Base-by-base conservation (phyloP, 1,284 basidiomycete species). In the Ganoderma meredithae region DNA sequence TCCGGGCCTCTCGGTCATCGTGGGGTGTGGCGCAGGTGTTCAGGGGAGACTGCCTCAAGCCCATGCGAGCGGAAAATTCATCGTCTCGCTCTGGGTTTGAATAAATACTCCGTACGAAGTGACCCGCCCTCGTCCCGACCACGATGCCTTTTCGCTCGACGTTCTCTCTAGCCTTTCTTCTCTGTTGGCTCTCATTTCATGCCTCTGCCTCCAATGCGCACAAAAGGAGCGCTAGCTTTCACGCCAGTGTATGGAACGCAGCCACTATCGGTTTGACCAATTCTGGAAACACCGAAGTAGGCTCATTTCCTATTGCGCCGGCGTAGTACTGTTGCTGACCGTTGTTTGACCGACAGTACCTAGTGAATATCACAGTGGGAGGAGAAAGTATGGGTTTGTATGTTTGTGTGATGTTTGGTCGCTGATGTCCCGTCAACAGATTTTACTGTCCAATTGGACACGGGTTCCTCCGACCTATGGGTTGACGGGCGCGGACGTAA, bases 391-490 rank as follows among this genome's bases (percentile, higher is more conserved):
- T n/a, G 19, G 19, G 6, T 8, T 17, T 19, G n/a, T 19, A 17
- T 7, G 6, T 44, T 19, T 44, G 7, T 44, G 17, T 19, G 6
- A 19, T 44, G 17, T n/a, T 52, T 1, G 3, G 8, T 19, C 3
- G 15, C 19, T 44, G 17, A 44, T 44, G 19, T 3, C 1, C 0
- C 17, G 1, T 22, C 22, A 25, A 8, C n/a, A 70, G 67, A 72
- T 19, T 70, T 75, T 49, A 69, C 69, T 15, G 74, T 76, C 19
- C 62, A 71, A 40, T 55, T 76, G 3, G 74, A 76, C 41, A 76
- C 73, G 17, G 74, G 75, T 40, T 76, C 75, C 1, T 71, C 75
- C 3, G 75, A 76, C 55, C 53, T 76, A 13, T 76, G 75, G 75
- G 67, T 73, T 25, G 44, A 68, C 60, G 53, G 68, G 1, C 62